A percentile compares a stretch with the other conserved stretches of the same genome.
These are phyloP conservation scores for Moesziomyces parantarcticus DNA, from an alignment of 1,284 basidiomycete genomes.

Conservation along the genomic window DNA sequence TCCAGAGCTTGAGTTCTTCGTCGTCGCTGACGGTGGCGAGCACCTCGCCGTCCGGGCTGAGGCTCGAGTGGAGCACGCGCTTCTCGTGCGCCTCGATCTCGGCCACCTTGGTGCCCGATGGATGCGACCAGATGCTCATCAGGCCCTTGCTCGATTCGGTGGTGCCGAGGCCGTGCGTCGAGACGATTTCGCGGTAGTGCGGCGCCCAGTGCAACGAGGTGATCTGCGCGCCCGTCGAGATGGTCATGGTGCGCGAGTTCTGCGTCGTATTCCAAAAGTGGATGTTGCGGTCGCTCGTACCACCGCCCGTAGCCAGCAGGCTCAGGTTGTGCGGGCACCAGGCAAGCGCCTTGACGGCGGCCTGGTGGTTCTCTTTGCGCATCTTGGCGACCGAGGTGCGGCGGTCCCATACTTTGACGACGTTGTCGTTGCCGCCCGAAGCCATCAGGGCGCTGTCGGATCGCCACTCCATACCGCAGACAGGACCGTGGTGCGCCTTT, in stretches of 20 bases:
- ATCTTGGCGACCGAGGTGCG: conserved; percentile 87
- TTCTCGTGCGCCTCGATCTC: conserved; percentile 65
- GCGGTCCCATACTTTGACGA: conserved; percentile 92
- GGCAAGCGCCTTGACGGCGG: conserved; percentile 76
- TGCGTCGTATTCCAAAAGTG: conserved; percentile 79
- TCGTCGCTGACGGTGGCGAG: conserved; percentile 65
- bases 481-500: conserved; percentile 61
- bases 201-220: conserved; percentile 90
- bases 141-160: conserved; percentile 55
- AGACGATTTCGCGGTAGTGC: conserved; percentile 88
- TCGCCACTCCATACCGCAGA: conserved; percentile 65
- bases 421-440: conserved; percentile 96
- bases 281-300: conserved; percentile 91
- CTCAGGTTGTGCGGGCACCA: conserved; percentile 98
- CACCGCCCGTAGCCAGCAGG: conserved; percentile 91
- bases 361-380: conserved; percentile 78
- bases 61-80: conserved; percentile 55
- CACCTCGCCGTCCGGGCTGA: conserved; percentile 65
- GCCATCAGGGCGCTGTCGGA: conserved; percentile 78
- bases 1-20: conserved; percentile 67
- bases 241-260: conserved; percentile 61
- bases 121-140: conserved; percentile 65
- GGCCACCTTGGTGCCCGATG: conserved; percentile 58
- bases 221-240: conserved; percentile 77
- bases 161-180: conserved; percentile 79